Evolutionary conservation across 768 basidiomycete species (phyloP).

Genomic region (Phanerochaete sordida): DNA sequence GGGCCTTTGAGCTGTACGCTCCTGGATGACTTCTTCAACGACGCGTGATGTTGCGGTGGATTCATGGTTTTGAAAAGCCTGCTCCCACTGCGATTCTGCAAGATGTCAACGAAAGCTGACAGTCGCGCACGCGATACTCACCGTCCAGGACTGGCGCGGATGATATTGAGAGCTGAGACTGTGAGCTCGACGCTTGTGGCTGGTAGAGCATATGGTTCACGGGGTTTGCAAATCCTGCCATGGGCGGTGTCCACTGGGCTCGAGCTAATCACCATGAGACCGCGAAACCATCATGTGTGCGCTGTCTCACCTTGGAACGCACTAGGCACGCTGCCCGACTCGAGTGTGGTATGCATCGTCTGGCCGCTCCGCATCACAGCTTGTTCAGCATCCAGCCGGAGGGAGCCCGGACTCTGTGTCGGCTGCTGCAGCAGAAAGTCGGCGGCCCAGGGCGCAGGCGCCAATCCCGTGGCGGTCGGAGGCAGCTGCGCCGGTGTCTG

Average conservation of each 20-base stretch:
- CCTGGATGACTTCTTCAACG: constrained; percentile 1
- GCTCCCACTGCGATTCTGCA: constrained; percentile 47
- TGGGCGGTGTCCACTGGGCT: constrained; percentile 10
- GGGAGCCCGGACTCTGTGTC: background rate
- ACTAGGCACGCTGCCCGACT: background rate
- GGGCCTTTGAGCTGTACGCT: constrained; percentile 7
- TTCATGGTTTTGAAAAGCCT: constrained; percentile 60
- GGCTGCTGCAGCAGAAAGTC: constrained; percentile 50
- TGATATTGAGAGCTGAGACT: constrained; percentile 17
- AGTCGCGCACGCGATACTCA: constrained; percentile 25
- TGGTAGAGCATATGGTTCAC: constrained; percentile 34
- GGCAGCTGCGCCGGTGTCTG: constrained; percentile 18
- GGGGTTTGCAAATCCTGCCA: constrained; percentile 33
- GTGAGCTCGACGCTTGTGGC: constrained; percentile 19
- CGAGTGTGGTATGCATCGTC: background rate
- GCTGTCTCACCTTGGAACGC: constrained; percentile 1
- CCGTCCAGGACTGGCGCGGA: constrained; percentile 37
- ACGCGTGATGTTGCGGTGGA: background rate
- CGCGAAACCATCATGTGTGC: background rate
- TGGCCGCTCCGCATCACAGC: background rate
- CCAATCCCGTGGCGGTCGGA: constrained; percentile 18
- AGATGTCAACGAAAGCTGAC: background rate
- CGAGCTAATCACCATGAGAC: background rate
- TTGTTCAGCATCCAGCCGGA: constrained; percentile 7
- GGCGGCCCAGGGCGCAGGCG: constrained; percentile 52